Percentiles rank a stretch among this genome's conserved stretches.
Evolutionary conservation across 2,329 filamentous ascomycete species (phyloP).

Genomic region (Trichoderma hamatum): DNA sequence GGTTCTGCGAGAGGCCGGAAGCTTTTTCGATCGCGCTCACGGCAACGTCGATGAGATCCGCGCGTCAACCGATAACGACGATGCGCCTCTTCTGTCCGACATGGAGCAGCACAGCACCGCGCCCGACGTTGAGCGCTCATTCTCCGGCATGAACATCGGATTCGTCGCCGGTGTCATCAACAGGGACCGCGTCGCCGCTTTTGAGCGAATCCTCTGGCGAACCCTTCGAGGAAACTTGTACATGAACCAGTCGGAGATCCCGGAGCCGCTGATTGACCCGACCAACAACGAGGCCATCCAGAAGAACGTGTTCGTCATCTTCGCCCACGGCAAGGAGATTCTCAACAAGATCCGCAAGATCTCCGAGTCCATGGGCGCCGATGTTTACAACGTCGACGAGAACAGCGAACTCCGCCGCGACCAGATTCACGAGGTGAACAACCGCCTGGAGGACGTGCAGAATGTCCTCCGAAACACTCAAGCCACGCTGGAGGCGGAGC

Average conservation of each 20-base stretch:
- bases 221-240: constrained; percentile 96
- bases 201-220: constrained; percentile 96
- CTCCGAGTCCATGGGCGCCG: constrained; percentile 93
- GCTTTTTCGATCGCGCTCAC: constrained; percentile 95
- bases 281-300: constrained; percentile 86
- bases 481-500: constrained; percentile 86
- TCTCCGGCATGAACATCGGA: constrained; percentile 98
- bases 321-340: constrained; percentile 97
- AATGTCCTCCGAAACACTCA: constrained; percentile 96
- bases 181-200: constrained; percentile 88
- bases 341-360: constrained; percentile 99
- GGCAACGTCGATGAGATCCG: constrained; percentile 97
- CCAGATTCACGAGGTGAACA: constrained; percentile 97
- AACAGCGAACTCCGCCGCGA: constrained; percentile 93
- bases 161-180: constrained; percentile 97
- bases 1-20: constrained; percentile 93
- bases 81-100: constrained; percentile 90
- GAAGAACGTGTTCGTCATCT: constrained; percentile 99
- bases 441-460: constrained; percentile 83
- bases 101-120: constrained; percentile 77
- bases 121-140: constrained; percentile 77
- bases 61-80: constrained; percentile 84
- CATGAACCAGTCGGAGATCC: constrained; percentile 99
- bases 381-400: constrained; percentile 96
- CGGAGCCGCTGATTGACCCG: constrained; percentile 88